These are phyloP conservation scores for Cymbidium sinense DNA, from an alignment of 106 monocot species.

Conservation along the genomic window DNA sequence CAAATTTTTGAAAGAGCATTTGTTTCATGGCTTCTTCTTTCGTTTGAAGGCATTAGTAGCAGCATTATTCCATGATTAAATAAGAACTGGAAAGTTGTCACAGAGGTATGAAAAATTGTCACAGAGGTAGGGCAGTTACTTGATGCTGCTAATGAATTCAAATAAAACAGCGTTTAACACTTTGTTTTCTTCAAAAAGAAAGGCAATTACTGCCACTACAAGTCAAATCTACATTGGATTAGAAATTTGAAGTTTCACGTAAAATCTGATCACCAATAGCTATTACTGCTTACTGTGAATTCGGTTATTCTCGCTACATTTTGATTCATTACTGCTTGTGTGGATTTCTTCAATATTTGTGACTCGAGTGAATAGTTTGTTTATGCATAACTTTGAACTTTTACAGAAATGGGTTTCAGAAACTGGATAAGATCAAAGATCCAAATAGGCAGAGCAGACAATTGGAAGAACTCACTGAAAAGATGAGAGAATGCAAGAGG, in stretches of 20 bases:
- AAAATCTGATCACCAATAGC: background rate
- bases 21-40: background rate
- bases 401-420: constrained; percentile 75
- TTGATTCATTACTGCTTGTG: background rate
- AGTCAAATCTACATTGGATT: background rate
- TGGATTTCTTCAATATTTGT: background rate
- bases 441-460: constrained; percentile 49
- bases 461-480: constrained; percentile 72
- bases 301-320: background rate
- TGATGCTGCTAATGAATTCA: background rate
- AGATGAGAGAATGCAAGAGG: constrained; percentile 91
- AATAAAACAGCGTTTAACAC: background rate
- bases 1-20: background rate
- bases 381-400: background rate
- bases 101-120: background rate
- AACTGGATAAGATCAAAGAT: constrained; percentile 69
- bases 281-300: background rate
- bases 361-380: no score
- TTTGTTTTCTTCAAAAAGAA: background rate
- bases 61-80: background rate
- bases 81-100: background rate
- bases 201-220: background rate
- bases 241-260: background rate
- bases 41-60: background rate
- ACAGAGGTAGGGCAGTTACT: background rate